Evolutionary conservation across 768 basidiomycete species (phyloP).

Genomic region (Psilocybe cubensis): DNA sequence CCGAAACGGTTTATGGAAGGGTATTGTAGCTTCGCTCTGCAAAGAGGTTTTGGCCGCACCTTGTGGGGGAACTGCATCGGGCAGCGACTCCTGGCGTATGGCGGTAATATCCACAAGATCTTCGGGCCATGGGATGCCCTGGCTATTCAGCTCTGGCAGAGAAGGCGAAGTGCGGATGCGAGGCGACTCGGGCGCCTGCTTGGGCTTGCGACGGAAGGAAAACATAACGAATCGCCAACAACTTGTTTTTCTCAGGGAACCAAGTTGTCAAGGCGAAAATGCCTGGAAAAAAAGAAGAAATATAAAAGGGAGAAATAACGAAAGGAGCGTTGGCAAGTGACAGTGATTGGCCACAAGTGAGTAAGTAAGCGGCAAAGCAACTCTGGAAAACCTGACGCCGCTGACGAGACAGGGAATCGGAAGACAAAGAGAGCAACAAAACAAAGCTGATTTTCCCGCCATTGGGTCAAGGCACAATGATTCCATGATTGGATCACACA

Average conservation of each 20-base stretch:
- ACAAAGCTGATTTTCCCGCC: slow-evolving; percentile 7
- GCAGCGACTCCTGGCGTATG: slow-evolving; percentile 52
- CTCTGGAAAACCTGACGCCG: slow-evolving; percentile 18
- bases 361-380: slow-evolving; percentile 4
- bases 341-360: slow-evolving; percentile 8
- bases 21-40: slow-evolving; percentile 58
- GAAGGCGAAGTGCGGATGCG: slow-evolving; percentile 77
- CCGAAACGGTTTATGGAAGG: slow-evolving; percentile 86
- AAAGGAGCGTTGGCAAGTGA: slow-evolving; percentile 19
- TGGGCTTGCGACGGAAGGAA: slow-evolving; percentile 73
- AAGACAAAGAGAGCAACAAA: slow-evolving; percentile 18
- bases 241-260: slow-evolving; percentile 19
- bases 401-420: slow-evolving; percentile 20
- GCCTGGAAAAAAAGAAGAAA: slow-evolving; percentile 20
- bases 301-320: slow-evolving; percentile 26
- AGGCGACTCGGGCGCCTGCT: slow-evolving; percentile 48
- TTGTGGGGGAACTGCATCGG: slow-evolving; percentile 45
- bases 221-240: slow-evolving; percentile 55
- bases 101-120: slow-evolving; percentile 75
- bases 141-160: slow-evolving; percentile 74
- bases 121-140: slow-evolving; percentile 85
- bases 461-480: slow-evolving; percentile 15
- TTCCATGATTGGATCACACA: slow-evolving; percentile 16
- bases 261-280: slow-evolving; percentile 11
- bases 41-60: slow-evolving; percentile 77